phyloP scores from a whole-genome alignment of 2,329 filamentous ascomycete species.

The Rutstroemia sp. region DNA sequence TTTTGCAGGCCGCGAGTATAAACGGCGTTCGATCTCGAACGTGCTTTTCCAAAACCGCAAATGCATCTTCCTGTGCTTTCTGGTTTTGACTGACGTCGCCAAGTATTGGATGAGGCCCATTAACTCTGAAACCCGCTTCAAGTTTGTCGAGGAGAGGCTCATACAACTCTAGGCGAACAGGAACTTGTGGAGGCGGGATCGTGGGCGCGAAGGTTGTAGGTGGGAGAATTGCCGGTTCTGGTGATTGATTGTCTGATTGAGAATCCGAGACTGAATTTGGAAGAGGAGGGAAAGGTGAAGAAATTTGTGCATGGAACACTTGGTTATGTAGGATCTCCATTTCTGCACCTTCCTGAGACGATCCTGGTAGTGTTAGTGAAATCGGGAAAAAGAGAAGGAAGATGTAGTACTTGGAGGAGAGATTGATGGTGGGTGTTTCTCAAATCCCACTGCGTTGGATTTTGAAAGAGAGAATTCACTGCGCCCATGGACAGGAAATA shows the following conservation, averaged over 20 bases:
- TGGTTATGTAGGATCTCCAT: background rate
- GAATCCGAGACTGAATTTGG: background rate
- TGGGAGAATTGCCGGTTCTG: background rate
- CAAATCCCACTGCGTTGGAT: no score
- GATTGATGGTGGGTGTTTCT: no score
- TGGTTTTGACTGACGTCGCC: background rate
- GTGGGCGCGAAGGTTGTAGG: background rate
- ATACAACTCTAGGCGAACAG: background rate
- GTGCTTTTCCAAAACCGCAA: conserved; percentile 11
- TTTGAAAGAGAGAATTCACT: no score
- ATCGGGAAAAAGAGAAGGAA: background rate
- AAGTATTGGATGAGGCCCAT: background rate
- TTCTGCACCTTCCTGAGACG: background rate
- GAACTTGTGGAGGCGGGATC: background rate
- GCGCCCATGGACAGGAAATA: no score
- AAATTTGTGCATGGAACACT: background rate
- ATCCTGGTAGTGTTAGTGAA: background rate
- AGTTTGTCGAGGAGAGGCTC: background rate
- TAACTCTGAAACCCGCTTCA: background rate
- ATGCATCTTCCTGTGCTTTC: background rate
- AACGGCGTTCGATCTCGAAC: conserved; percentile 11
- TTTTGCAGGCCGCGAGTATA: conserved; percentile 8
- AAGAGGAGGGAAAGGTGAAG: background rate
- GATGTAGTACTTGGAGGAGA: background rate
- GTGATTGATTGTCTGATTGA: background rate